A percentile compares a stretch with the other conserved stretches of the same genome.
Evolutionary conservation across 1,139 yeast species (phyloP).

Genomic region (Suhomyces panamericanus): DNA sequence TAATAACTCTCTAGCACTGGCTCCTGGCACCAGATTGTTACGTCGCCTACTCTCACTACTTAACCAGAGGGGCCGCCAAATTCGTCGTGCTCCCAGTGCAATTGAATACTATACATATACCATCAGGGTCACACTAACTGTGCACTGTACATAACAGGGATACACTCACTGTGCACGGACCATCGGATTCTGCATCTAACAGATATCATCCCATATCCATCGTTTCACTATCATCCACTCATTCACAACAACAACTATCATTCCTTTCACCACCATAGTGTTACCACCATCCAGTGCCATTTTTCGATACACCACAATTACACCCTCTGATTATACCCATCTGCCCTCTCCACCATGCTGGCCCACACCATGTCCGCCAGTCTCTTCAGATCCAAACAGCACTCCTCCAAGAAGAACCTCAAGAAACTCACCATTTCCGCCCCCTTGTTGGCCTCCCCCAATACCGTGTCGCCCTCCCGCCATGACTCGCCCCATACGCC

Average conservation of each 20-base stretch:
- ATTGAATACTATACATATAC: neutral
- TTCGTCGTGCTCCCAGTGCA: neutral
- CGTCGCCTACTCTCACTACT: conserved; percentile 4
- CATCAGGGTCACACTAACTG: no score
- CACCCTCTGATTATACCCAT: no score
- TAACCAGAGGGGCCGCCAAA: neutral
- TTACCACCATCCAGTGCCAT: no score
- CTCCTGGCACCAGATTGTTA: conserved; percentile 7
- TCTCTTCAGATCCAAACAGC: conserved; percentile 32
- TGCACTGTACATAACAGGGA: no score
- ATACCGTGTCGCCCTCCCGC: conserved; percentile 3
- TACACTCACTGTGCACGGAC: no score
- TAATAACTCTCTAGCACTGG: conserved; percentile 4
- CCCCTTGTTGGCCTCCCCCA: conserved; percentile 20
- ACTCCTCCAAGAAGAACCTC: conserved; percentile 29
- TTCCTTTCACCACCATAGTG: no score
- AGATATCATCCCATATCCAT: no score
- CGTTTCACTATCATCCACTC: no score
- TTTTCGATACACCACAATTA: no score
- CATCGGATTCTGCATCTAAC: no score
- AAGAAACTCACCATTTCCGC: conserved; percentile 33
- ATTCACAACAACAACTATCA: no score
- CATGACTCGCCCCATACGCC: conserved; percentile 9
- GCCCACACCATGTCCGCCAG: conserved; percentile 26
- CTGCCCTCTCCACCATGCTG: neutral